A percentile compares a stretch with the other conserved stretches of the same genome.
These are phyloP conservation scores for Sclerotinia sclerotiorum DNA, from an alignment of 2,329 filamentous ascomycete genomes.

Conservation along the genomic window DNA sequence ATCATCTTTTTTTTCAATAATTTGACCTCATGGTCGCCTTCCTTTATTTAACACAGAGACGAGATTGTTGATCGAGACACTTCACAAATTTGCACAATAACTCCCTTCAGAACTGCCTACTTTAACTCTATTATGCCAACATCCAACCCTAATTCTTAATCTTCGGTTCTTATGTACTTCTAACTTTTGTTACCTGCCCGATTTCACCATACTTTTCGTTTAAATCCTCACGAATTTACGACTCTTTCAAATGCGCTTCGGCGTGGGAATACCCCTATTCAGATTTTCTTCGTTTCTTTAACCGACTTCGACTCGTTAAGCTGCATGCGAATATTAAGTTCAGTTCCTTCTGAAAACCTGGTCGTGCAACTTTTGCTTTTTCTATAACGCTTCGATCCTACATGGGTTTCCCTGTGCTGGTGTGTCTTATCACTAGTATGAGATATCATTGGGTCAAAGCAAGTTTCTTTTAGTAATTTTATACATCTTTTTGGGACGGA, in stretches of 20 bases:
- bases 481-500: not conserved
- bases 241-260: not conserved
- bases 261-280: slow-evolving; percentile 7
- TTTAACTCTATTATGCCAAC: not conserved
- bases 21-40: not conserved
- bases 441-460: not conserved
- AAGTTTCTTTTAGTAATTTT: not conserved
- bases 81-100: not conserved
- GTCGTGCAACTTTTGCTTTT: not conserved
- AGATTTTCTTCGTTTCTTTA: not conserved
- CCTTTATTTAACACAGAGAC: not conserved
- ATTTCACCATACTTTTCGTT: not conserved
- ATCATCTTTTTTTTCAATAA: not conserved
- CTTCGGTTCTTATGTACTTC: not conserved
- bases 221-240: slow-evolving; percentile 8
- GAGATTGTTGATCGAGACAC: not conserved
- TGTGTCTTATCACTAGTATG: not conserved
- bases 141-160: not conserved
- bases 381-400: not conserved
- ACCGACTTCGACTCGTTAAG: not conserved
- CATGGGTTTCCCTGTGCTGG: not conserved
- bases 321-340: not conserved
- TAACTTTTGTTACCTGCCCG: not conserved
- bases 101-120: not conserved
- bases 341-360: not conserved